A percentile compares a stretch with the other conserved stretches of the same genome.
Conservation (phyloP, 805 yeast genomes). For the Wickerhamiella sergipiensis region DNA sequence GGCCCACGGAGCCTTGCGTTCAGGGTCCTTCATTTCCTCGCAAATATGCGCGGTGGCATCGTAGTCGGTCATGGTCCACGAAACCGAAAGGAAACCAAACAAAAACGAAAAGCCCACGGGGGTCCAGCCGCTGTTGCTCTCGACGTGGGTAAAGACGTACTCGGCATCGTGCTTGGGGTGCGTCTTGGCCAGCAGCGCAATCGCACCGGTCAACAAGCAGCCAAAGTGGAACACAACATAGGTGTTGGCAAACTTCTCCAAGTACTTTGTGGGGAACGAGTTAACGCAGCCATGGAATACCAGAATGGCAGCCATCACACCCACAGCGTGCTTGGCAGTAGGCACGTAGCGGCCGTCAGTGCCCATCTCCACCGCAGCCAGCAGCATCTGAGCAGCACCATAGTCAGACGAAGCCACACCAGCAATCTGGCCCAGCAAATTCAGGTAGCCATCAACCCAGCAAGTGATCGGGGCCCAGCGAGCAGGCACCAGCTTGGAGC, state of each 20-base stretch:
- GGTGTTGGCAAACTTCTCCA: conserved; percentile 37
- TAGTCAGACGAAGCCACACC: conserved; percentile 26
- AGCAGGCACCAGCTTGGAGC: conserved; percentile 16
- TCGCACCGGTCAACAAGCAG: conserved; percentile 35
- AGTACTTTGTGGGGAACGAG: conserved; percentile 37
- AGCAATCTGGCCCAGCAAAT: conserved; percentile 27
- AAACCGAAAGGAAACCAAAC: conserved; percentile 33
- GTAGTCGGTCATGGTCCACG: conserved; percentile 54
- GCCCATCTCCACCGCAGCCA: conserved; percentile 26
- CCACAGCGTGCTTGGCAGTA: conserved; percentile 19
- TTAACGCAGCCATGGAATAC: conserved; percentile 37
- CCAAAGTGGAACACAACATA: conserved; percentile 38
- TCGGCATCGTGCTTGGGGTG: conserved; percentile 32
- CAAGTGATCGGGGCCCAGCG: conserved; percentile 38
- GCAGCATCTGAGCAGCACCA: conserved; percentile 24
- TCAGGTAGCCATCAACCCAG: conserved; percentile 42
- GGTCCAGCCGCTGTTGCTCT: conserved; percentile 38
- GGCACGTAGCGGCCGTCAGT: conserved; percentile 21
- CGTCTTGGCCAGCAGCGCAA: conserved; percentile 43
- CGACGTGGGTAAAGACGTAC: conserved; percentile 36
- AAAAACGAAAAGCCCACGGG: conserved; percentile 43
- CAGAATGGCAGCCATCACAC: conserved; percentile 31
- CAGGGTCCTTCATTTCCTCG: conserved; percentile 52
- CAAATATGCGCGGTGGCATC: conserved; percentile 63
- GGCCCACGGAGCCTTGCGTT: conserved; percentile 43